phyloP scores from a whole-genome alignment of 2,329 filamentous ascomycete species.

The Hypocrella siamensis region DNA sequence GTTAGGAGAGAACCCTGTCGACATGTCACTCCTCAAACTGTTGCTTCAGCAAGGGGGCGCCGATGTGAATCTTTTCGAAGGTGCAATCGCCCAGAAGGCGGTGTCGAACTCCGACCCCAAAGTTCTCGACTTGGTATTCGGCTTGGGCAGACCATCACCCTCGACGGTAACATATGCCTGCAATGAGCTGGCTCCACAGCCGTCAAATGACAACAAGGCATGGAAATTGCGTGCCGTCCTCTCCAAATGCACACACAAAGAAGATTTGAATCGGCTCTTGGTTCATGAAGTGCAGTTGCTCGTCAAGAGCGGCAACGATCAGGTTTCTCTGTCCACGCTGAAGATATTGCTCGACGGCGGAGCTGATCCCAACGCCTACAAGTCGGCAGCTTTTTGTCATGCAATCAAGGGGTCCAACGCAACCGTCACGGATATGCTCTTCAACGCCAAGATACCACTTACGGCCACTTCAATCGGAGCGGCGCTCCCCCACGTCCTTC shows the following conservation, averaged over 20 bases:
- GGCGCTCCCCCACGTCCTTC: conserved; percentile 36
- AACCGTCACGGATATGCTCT: conserved; percentile 31
- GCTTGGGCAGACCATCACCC: conserved; percentile 25
- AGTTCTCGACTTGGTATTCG: conserved; percentile 30
- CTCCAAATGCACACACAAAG: conserved; percentile 23
- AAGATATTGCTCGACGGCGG: conserved; percentile 31
- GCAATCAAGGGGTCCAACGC: conserved; percentile 30
- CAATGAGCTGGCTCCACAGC: conserved; percentile 23
- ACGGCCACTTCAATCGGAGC: conserved; percentile 27
- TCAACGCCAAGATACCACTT: conserved; percentile 20
- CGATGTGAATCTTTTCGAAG: conserved; percentile 33
- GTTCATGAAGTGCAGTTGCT: conserved; percentile 31
- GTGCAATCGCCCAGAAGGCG: conserved; percentile 25
- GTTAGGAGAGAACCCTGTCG: conserved; percentile 28
- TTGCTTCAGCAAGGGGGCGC: conserved; percentile 35
- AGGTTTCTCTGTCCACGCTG: conserved; percentile 26
- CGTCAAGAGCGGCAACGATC: conserved; percentile 18
- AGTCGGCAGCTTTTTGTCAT: conserved; percentile 32
- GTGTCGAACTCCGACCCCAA: conserved; percentile 27
- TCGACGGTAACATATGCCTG: conserved; percentile 28
- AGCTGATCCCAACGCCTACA: conserved; percentile 37
- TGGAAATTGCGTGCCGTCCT: conserved; percentile 34
- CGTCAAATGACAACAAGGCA: conserved; percentile 28
- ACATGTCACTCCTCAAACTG: conserved; percentile 31
- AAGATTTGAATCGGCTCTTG: conserved; percentile 28